phyloP scores from a whole-genome alignment of 176 grass and related monocot genomes.

The Musa troglodytarum region DNA sequence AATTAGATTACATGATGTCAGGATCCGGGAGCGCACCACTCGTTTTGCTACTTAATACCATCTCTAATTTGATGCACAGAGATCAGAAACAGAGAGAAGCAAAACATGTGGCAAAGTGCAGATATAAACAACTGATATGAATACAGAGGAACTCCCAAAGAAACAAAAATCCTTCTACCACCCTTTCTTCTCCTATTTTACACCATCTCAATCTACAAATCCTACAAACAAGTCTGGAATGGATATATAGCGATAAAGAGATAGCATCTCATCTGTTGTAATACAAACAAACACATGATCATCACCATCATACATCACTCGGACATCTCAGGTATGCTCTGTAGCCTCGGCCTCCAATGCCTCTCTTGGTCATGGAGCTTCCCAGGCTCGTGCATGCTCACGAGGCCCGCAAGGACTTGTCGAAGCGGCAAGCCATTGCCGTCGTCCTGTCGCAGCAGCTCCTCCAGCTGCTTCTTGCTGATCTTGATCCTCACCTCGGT shows the following conservation, averaged over 20 bases:
- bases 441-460: neutral
- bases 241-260: too few relatives aligned
- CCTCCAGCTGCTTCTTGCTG: constrained; percentile 24
- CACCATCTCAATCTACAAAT: too few relatives aligned
- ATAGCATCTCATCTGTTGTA: too few relatives aligned
- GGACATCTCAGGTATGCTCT: constrained; percentile 7
- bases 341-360: constrained; percentile 8
- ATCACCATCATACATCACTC: neutral
- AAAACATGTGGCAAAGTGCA: neutral
- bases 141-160: neutral
- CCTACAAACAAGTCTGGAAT: too few relatives aligned
- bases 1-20: too few relatives aligned
- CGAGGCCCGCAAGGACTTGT: neutral
- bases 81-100: too few relatives aligned
- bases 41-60: too few relatives aligned
- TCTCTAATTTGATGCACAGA: too few relatives aligned
- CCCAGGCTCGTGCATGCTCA: neutral
- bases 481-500: constrained; percentile 14
- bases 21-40: too few relatives aligned
- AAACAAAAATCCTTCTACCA: neutral
- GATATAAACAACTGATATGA: neutral
- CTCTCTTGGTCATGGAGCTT: neutral
- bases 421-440: constrained; percentile 9
- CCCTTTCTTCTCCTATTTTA: neutral
- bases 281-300: too few relatives aligned